Percentiles rank a stretch among this genome's conserved stretches.
Conservation (phyloP, 495 filamentous ascomycete species). For the Neurospora pannonica region DNA sequence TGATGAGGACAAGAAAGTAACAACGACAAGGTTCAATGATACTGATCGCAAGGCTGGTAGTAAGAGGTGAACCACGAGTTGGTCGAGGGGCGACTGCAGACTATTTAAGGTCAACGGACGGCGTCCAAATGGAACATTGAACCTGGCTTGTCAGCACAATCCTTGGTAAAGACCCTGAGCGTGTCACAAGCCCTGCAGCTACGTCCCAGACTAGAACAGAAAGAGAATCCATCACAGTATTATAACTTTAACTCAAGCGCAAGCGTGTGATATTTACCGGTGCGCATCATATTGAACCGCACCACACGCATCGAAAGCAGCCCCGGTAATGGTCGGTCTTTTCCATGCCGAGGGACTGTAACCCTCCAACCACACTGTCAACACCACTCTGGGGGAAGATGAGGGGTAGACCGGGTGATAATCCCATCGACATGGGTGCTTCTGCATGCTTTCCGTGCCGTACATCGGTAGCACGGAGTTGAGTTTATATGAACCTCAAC, state of each 20-base stretch:
- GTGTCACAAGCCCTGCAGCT: neutral
- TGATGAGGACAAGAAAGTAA: neutral
- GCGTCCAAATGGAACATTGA: neutral
- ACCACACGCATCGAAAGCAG: neutral
- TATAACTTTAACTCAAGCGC: neutral
- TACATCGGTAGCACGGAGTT: neutral
- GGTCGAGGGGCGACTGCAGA: neutral
- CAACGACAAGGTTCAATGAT: neutral
- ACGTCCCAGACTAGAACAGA: neutral
- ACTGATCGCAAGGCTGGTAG: neutral
- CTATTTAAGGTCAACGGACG: neutral
- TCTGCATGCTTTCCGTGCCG: neutral
- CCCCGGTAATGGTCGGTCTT: conserved; percentile 9
- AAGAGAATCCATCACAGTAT: neutral
- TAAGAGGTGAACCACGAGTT: neutral
- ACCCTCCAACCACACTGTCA: neutral
- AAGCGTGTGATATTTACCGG: conserved; percentile 1
- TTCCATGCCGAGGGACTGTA: conserved; percentile 6
- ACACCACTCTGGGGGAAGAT: conserved; percentile 4
- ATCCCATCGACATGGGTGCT: neutral
- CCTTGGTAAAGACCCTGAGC: neutral
- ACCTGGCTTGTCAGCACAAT: neutral
- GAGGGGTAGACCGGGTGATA: conserved; percentile 13
- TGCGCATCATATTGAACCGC: conserved; percentile 6
- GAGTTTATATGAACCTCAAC: neutral